These are phyloP conservation scores for Cardamine occulta DNA, from an alignment of 345 rosid species.

Conservation along the genomic window DNA sequence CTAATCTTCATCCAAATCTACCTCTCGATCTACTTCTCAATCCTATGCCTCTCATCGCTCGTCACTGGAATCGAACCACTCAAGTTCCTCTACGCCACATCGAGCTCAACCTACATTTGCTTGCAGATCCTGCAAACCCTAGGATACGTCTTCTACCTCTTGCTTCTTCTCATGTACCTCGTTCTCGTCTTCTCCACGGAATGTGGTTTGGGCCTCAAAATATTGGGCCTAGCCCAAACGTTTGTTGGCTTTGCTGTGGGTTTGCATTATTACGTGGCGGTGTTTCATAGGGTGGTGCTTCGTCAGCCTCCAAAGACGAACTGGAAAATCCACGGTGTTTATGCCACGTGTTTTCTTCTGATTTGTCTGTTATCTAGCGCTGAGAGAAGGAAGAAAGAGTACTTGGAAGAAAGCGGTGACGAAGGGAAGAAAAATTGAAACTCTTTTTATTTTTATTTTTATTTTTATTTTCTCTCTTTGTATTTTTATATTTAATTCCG, in stretches of 20 bases:
- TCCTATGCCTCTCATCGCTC: slow-evolving; percentile 71
- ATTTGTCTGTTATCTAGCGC: slow-evolving; percentile 68
- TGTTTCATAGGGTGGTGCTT: slow-evolving; percentile 82
- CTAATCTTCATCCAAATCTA: slow-evolving; percentile 84
- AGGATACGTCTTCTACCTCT: slow-evolving; percentile 70
- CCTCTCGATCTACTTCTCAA: slow-evolving; percentile 92
- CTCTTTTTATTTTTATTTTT: not conserved
- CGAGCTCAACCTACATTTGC: slow-evolving; percentile 71
- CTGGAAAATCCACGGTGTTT: slow-evolving; percentile 89
- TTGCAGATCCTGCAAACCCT: slow-evolving; percentile 80
- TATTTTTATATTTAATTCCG: slow-evolving; percentile 17
- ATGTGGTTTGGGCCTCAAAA: slow-evolving; percentile 59
- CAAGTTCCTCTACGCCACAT: slow-evolving; percentile 78
- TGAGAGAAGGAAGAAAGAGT: slow-evolving; percentile 90
- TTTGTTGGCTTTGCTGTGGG: slow-evolving; percentile 82
- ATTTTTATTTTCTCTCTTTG: not conserved
- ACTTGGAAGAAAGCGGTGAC: slow-evolving; percentile 84
- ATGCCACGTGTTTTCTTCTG: slow-evolving; percentile 85
- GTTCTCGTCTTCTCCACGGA: slow-evolving; percentile 79
- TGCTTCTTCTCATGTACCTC: slow-evolving; percentile 78
- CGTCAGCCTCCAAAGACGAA: slow-evolving; percentile 85
- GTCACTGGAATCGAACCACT: slow-evolving; percentile 86
- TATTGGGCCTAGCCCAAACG: slow-evolving; percentile 72
- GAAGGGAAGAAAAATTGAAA: slow-evolving; percentile 87
- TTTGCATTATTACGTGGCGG: slow-evolving; percentile 84